Conservation (phyloP, 768 basidiomycete species). For the Russula vinacea region DNA sequence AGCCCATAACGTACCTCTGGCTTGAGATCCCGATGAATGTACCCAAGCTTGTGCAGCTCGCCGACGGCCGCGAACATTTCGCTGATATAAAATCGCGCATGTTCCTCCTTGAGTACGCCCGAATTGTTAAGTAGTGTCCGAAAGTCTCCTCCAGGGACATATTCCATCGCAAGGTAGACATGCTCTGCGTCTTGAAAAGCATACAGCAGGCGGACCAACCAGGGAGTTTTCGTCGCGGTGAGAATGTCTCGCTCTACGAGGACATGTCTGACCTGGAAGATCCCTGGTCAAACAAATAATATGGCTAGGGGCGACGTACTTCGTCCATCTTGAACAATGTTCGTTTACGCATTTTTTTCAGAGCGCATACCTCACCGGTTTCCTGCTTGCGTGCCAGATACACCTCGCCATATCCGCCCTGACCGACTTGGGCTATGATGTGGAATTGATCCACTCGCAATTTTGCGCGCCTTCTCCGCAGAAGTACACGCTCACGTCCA, state of each 20-base stretch:
- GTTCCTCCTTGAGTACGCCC: constrained; percentile 95
- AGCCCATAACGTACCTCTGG: constrained; percentile 71
- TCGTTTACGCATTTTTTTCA: constrained; percentile 96
- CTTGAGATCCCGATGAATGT: constrained; percentile 97
- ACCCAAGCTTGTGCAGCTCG: constrained; percentile 94
- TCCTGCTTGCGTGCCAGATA: constrained; percentile 94
- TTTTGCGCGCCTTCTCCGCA: constrained; percentile 91
- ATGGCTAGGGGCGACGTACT: constrained; percentile 42
- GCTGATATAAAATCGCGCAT: constrained; percentile 93
- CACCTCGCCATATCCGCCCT: constrained; percentile 98
- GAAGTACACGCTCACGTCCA: constrained; percentile 86
- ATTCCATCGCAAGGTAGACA: constrained; percentile 99
- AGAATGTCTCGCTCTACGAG: constrained; percentile 97
- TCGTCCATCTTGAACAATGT: constrained; percentile 99
- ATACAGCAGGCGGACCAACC: constrained; percentile 92
- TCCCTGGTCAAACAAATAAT: constrained; percentile 9
- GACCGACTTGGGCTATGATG: constrained; percentile 97
- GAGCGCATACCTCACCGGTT: constrained; percentile 91
- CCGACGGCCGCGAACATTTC: constrained; percentile 97
- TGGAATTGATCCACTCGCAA: constrained; percentile 93
- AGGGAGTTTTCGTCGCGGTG: constrained; percentile 95
- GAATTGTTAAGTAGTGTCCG: constrained; percentile 96
- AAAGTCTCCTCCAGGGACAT: constrained; percentile 98
- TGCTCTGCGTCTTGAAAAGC: constrained; percentile 92
- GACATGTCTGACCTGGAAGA: constrained; percentile 86